Evolutionary conservation across 2,329 filamentous ascomycete genomes (phyloP).

Genomic region (Capronia coronata): DNA sequence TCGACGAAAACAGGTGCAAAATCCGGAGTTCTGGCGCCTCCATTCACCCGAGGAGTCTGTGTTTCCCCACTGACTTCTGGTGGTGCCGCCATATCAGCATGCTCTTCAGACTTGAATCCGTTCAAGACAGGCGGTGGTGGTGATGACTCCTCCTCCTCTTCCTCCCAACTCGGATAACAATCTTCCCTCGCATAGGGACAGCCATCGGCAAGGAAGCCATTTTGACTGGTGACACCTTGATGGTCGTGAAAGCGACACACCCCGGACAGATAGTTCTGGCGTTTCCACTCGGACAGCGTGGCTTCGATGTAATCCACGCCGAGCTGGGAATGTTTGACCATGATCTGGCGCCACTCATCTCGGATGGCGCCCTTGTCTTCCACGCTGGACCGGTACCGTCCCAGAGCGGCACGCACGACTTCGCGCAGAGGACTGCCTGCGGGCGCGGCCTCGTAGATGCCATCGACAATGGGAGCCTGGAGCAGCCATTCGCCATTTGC

Average conservation of each 20-base stretch:
- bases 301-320: slow-evolving; percentile 18
- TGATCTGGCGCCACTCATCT: slow-evolving; percentile 19
- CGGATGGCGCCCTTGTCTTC: slow-evolving; percentile 2
- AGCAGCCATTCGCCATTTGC: slow-evolving; percentile 19
- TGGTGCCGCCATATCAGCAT: background rate
- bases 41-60: too few species aligned
- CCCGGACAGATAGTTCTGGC: slow-evolving; percentile 16
- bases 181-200: slow-evolving; percentile 21
- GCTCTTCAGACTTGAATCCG: background rate
- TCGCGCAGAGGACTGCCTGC: slow-evolving; percentile 16
- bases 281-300: slow-evolving; percentile 15
- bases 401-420: slow-evolving; percentile 20
- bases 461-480: slow-evolving; percentile 14
- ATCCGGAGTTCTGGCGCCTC: slow-evolving; percentile 2
- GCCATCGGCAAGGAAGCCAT: slow-evolving; percentile 11
- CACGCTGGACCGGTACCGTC: slow-evolving; percentile 6
- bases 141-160: background rate
- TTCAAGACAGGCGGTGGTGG: background rate
- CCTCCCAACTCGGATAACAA: slow-evolving; percentile 18
- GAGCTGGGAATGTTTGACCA: slow-evolving; percentile 18
- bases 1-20: too few species aligned
- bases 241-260: slow-evolving; percentile 23
- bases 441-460: slow-evolving; percentile 18
- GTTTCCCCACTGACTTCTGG: background rate
- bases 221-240: slow-evolving; percentile 8